Evolutionary conservation across 1,284 basidiomycete genomes (phyloP).

Genomic region (Apiotrichum sp.): DNA sequence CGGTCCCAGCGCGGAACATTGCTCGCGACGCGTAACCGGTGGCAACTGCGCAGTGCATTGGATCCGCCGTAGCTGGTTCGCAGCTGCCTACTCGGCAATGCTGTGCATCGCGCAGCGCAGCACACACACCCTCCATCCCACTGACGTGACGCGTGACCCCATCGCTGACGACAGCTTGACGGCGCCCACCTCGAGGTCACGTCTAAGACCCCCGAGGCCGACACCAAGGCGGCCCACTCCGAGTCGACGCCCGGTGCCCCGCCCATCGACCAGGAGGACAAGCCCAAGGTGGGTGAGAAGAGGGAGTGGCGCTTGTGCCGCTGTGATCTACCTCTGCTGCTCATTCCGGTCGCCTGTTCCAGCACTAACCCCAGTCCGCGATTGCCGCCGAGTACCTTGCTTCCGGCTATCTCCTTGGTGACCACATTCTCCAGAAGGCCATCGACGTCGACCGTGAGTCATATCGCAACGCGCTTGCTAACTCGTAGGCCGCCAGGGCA

Average conservation of each 20-base stretch:
- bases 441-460: conserved; percentile 77
- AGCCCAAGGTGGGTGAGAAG: conserved; percentile 41
- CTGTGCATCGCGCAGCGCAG: no score
- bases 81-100: no score
- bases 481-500: conserved; percentile 69
- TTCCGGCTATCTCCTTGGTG: conserved; percentile 73
- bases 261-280: conserved; percentile 47
- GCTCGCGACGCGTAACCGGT: no score
- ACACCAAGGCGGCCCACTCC: conserved; percentile 31
- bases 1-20: no score
- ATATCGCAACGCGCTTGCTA: not conserved
- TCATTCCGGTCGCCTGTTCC: not conserved
- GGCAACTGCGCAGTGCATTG: no score
- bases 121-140: not conserved
- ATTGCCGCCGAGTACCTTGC: conserved; percentile 82
- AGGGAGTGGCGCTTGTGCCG: not conserved
- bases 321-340: not conserved
- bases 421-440: conserved; percentile 70
- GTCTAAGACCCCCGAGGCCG: conserved; percentile 32
- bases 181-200: conserved; percentile 49
- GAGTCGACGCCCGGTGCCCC: conserved; percentile 37
- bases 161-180: conserved; percentile 5
- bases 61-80: no score
- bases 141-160: not conserved
- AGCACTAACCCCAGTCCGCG: conserved; percentile 33